A percentile compares a stretch with the other conserved stretches of the same genome.
Conservation (phyloP, 352 stramenopile genomes). For the Pythium oligandrum region DNA sequence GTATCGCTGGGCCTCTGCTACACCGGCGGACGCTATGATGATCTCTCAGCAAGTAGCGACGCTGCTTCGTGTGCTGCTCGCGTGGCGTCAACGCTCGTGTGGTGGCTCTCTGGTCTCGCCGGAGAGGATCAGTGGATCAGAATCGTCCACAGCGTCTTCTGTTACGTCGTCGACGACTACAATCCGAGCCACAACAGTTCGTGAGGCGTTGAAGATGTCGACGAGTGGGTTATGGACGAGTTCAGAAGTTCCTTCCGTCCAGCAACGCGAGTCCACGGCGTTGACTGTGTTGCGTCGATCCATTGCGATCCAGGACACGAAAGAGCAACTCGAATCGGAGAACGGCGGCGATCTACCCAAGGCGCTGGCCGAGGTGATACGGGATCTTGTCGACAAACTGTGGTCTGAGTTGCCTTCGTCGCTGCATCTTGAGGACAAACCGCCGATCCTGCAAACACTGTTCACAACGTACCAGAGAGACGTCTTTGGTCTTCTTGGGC, state of each 20-base stretch:
- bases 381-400: constrained; percentile 8
- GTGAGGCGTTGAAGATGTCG: constrained; percentile 1
- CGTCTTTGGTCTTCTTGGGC: constrained; percentile 24
- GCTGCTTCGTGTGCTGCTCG: constrained; percentile 33
- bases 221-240: neutral
- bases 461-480: constrained; percentile 7
- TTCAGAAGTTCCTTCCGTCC: neutral
- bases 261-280: constrained; percentile 5
- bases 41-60: constrained; percentile 28
- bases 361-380: constrained; percentile 2
- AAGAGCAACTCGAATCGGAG: too few relatives aligned
- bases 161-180: too few relatives aligned
- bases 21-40: constrained; percentile 12
- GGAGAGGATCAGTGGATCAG: too few relatives aligned
- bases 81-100: constrained; percentile 22
- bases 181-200: neutral
- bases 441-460: constrained; percentile 13
- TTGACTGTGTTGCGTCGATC: constrained; percentile 9
- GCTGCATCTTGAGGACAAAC: constrained; percentile 7
- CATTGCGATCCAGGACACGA: neutral
- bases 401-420: constrained; percentile 17
- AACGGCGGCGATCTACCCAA: too few relatives aligned
- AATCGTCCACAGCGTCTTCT: too few relatives aligned
- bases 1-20: constrained; percentile 25
- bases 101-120: neutral